Evolutionary conservation across 768 basidiomycete genomes (phyloP), one percentile per base, ranked within the genome.

Genomic region (Leccinum subgranulosum): DNA sequence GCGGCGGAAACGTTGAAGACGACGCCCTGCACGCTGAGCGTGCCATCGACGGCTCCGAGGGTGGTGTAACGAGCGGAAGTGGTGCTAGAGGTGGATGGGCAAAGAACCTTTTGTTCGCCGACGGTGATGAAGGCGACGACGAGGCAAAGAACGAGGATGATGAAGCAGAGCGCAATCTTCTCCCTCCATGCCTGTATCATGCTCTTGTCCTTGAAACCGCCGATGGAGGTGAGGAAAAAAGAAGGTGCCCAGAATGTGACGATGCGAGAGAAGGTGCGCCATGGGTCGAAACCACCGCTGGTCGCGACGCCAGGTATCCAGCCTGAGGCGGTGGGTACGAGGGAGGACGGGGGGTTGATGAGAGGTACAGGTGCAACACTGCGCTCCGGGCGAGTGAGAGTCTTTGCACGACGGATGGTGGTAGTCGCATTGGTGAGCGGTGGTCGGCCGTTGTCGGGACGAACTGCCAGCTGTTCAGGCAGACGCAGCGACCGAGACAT

Each of bases 111-210:
- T 75, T 97, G 92, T 48, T 96, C 84, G 34, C 96, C 96, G 63
- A 99, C 92, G 39, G 97, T 99, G 55, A 88, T 80, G 74, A 99
- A 99, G 10, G 92, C 96, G 53, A 98, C 83, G 47, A 77, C 72
- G 19, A 79, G 85, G 63, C 96, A 97, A 19, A 97, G 73, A 46
- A 94, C 39, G 56, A 83, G 62, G 51, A 94, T 91, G 67, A 98
- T 87, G 72, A 90, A 85, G 74, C 95, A 98, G 4, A 99, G 79
- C 6, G 94, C 85, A 57, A 96, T 86, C 79, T 98, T 99, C 75
- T 99, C 97, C 68, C 95, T 84, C 97, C 97, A 99, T 1, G 97
- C 97, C 72, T 97, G 92, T 60, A 85, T 79, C 53, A 83, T 80
- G 36, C 83, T 79, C 65, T 82, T 81, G 73, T 95, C 93, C 69